A percentile compares a stretch with the other conserved stretches of the same genome.
Conservation (phyloP, 306 rosid genomes). For the Trifolium pratense region DNA sequence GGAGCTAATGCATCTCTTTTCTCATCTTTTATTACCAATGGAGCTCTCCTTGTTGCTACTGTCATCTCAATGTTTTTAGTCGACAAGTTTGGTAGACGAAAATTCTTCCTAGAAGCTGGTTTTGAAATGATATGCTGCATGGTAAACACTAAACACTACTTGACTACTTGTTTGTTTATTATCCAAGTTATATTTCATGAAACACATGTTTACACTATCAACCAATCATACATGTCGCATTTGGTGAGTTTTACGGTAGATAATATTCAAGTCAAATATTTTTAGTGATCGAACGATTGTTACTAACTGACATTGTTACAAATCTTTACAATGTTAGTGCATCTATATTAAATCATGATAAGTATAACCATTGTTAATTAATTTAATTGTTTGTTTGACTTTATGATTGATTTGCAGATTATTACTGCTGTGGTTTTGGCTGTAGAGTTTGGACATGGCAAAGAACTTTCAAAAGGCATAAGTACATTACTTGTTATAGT, state of each 20-base stretch:
- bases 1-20: slow-evolving; percentile 80
- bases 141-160: slow-evolving; percentile 52
- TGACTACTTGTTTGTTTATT: slow-evolving; percentile 21
- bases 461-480: slow-evolving; percentile 62
- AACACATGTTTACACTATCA: not conserved
- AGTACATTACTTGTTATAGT: slow-evolving; percentile 73
- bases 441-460: slow-evolving; percentile 69
- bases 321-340: not conserved
- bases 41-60: slow-evolving; percentile 80
- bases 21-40: slow-evolving; percentile 81
- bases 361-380: slow-evolving; percentile 16
- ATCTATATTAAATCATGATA: slow-evolving; percentile 30
- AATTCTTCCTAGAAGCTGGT: slow-evolving; percentile 93
- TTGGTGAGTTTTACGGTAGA: not conserved
- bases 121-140: slow-evolving; percentile 84
- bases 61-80: slow-evolving; percentile 82
- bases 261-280: not conserved
- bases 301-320: not conserved
- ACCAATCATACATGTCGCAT: not conserved
- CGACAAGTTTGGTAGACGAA: slow-evolving; percentile 90
- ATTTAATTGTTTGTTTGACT: slow-evolving; percentile 4
- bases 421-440: slow-evolving; percentile 71
- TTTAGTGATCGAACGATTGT: not conserved
- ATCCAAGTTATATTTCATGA: slow-evolving; percentile 34
- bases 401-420: slow-evolving; percentile 52